Evolutionary conservation across 345 rosid genomes (phyloP).

Genomic region (Populus alba): DNA sequence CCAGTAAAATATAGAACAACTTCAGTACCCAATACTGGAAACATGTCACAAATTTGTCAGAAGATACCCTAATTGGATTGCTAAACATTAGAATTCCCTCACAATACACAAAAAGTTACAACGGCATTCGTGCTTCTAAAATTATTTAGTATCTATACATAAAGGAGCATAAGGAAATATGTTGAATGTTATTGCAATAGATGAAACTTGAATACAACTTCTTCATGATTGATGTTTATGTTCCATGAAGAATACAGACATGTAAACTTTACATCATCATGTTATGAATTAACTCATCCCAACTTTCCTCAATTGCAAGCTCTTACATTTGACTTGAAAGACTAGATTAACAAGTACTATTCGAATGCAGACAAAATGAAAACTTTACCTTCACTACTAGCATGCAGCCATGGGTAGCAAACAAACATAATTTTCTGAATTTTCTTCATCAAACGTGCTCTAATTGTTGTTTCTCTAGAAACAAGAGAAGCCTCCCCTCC

Average conservation of each 20-base stretch:
- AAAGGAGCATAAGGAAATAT: neutral
- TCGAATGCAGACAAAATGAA: conserved; percentile 5
- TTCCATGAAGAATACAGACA: neutral
- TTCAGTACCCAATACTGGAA: neutral
- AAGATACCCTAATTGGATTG: neutral
- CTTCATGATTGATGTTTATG: neutral
- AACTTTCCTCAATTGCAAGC: neutral
- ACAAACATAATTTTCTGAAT: conserved; percentile 68
- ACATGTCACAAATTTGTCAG: neutral
- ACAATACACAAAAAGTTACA: neutral
- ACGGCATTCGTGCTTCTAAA: neutral
- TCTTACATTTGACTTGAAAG: neutral
- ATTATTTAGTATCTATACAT: neutral
- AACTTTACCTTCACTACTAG: conserved; percentile 79
- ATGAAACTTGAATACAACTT: neutral
- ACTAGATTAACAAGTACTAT: neutral
- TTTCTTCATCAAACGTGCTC: conserved; percentile 55
- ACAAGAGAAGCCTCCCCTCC: conserved; percentile 46
- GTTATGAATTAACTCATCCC: neutral
- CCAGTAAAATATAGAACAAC: neutral
- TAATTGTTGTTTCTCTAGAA: conserved; percentile 49
- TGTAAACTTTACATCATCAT: neutral
- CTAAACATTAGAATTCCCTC: neutral
- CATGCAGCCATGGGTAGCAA: conserved; percentile 94
- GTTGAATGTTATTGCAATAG: neutral